Evolutionary conservation across 768 basidiomycete genomes (phyloP), one percentile per base, ranked within the genome.

Genomic region (Termitomyces sp.): DNA sequence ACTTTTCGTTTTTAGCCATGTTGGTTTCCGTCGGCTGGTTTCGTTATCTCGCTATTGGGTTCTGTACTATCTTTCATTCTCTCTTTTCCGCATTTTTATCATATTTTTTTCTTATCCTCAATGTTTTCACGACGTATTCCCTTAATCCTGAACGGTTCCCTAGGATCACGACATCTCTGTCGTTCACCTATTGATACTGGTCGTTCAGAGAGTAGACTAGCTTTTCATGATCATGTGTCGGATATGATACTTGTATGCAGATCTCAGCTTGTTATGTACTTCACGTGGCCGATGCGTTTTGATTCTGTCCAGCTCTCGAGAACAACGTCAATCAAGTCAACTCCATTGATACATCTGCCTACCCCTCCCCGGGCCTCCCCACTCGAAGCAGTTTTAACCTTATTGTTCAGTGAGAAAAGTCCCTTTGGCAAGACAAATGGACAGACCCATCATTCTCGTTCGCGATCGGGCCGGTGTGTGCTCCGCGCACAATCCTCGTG

Each of bases 31-130:
- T 55, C 54, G 36, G 38, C 52, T 54, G 56, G 49, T 56, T 32
- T 55, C 51, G 54, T 63, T 54, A 53, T 64, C 50, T 65, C 59
- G 46, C 42, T 58, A 51, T 53, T 55, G 59, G 68, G 66, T 50
- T 66, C 18, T 57, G 66, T 54, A 66, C 18, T 36, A 35, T 63
- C 56, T 66, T 56, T 63, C 64, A 62, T 66, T 64, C 58, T 24
- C 42, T 63, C 20, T 60, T 60, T 36, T 22, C 22, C 55, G 28
- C 51, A 58, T 61, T 44, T 48, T 59, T 56, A 48, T 63, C 50
- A 16, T 39, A 45, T 62, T 63, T 64, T 58, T 58, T 22, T 24
- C 57, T 62, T 59, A 54, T 58, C 45, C 58, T 40, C 33, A 20
- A 48, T 56, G 50, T 48, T 60, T 50, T 20, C 42, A 55, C 48